A percentile compares a stretch with the other conserved stretches of the same genome.
Evolutionary conservation across 2,329 filamentous ascomycete species (phyloP).

Genomic region (Neopestalotiopsis clavispora): DNA sequence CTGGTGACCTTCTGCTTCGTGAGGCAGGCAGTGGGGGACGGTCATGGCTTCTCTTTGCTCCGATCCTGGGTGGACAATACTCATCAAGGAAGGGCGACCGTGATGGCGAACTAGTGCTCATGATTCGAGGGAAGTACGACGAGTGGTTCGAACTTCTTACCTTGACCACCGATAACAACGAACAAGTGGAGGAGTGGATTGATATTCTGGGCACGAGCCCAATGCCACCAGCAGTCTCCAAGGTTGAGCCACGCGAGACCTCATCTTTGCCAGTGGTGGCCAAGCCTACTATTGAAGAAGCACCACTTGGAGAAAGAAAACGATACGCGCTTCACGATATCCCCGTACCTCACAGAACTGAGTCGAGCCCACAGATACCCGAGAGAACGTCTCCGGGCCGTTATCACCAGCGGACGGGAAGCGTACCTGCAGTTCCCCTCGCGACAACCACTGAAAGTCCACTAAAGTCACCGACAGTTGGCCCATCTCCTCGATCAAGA

Average conservation of each 20-base stretch:
- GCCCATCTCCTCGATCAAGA: conserved; percentile 31
- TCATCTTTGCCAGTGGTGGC: conserved; percentile 28
- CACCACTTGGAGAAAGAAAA: conserved; percentile 45
- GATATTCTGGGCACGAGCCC: conserved; percentile 69
- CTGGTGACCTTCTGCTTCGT: conserved; percentile 88
- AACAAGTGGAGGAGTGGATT: conserved; percentile 84
- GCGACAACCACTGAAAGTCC: conserved; percentile 30
- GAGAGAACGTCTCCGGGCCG: conserved; percentile 41
- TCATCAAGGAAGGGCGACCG: conserved; percentile 80
- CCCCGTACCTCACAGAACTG: conserved; percentile 26
- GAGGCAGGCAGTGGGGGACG: conserved; percentile 79
- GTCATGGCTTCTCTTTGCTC: conserved; percentile 88
- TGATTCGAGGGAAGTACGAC: conserved; percentile 77
- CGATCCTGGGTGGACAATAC: conserved; percentile 72
- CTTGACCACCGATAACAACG: conserved; percentile 76
- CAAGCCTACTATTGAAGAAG: conserved; percentile 34
- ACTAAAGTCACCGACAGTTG: conserved; percentile 45
- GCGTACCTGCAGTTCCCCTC: conserved; percentile 34
- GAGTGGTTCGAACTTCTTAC: conserved; percentile 87
- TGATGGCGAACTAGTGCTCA: conserved; percentile 77
- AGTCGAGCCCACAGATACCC: conserved; percentile 27
- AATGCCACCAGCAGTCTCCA: conserved; percentile 49
- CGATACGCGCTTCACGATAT: conserved; percentile 24
- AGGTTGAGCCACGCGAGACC: conserved; percentile 34
- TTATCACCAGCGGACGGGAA: conserved; percentile 37